Evolutionary conservation across 495 filamentous ascomycete genomes (phyloP).

Genomic region (Hypomontagnella monticulosa): DNA sequence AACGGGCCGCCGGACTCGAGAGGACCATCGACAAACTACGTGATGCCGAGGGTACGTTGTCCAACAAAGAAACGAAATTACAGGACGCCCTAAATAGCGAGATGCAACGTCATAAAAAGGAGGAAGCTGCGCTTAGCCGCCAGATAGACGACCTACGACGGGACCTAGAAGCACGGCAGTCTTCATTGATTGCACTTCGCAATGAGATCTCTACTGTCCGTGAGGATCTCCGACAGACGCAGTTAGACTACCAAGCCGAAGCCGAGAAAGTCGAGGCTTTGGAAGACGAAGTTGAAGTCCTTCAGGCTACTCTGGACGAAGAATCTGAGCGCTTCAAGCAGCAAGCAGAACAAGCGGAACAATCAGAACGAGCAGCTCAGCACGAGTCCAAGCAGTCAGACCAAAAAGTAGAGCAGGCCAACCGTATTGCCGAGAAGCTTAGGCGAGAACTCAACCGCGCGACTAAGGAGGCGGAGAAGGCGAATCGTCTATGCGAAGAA

Average conservation of each 20-base stretch:
- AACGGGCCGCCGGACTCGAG: constrained; percentile 74
- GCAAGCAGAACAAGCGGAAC: constrained; percentile 52
- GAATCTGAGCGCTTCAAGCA: constrained; percentile 64
- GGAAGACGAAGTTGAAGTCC: constrained; percentile 81
- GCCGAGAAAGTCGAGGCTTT: constrained; percentile 75
- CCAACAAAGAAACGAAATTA: constrained; percentile 70
- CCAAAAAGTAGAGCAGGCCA: constrained; percentile 49
- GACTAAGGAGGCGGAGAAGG: constrained; percentile 40
- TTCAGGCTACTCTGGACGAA: constrained; percentile 79
- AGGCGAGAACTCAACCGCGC: constrained; percentile 54
- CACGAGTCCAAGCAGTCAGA: constrained; percentile 65
- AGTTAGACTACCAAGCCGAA: constrained; percentile 69
- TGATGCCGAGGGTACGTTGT: constrained; percentile 74
- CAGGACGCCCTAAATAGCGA: constrained; percentile 66
- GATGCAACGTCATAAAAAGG: constrained; percentile 53
- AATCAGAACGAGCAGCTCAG: constrained; percentile 53
- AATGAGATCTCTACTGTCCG: constrained; percentile 61
- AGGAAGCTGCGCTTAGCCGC: constrained; percentile 49
- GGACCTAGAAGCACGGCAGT: constrained; percentile 56
- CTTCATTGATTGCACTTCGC: constrained; percentile 53
- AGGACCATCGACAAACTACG: constrained; percentile 76
- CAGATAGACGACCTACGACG: constrained; percentile 59
- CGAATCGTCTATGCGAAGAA: constrained; percentile 36
- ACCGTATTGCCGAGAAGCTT: constrained; percentile 57
- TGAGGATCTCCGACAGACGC: constrained; percentile 73